phyloP scores from a whole-genome alignment of 768 basidiomycete genomes.

The Russula compacta region DNA sequence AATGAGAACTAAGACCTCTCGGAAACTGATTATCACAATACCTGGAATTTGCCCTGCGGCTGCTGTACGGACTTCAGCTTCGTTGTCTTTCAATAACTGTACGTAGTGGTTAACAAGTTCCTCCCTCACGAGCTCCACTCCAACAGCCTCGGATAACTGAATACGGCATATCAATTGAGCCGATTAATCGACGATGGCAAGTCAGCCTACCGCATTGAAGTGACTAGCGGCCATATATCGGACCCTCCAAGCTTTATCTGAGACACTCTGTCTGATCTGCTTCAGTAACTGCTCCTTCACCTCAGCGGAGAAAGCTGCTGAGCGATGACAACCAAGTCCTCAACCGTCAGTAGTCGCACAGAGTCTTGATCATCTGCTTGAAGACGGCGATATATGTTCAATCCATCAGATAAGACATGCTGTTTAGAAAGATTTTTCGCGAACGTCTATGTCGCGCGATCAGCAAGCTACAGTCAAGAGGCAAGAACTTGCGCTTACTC shows the following conservation, averaged over 20 bases:
- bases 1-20: slow-evolving; percentile 9
- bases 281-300: slow-evolving; percentile 83
- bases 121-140: slow-evolving; percentile 82
- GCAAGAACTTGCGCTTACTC: slow-evolving; percentile 45
- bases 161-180: slow-evolving; percentile 5
- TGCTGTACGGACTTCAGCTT: slow-evolving; percentile 96
- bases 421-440: slow-evolving; percentile 70
- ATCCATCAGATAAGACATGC: slow-evolving; percentile 76
- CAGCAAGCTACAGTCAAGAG: not conserved
- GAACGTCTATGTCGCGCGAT: slow-evolving; percentile 46
- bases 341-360: slow-evolving; percentile 88
- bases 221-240: slow-evolving; percentile 97
- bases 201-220: slow-evolving; percentile 73
- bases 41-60: slow-evolving; percentile 96
- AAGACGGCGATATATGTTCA: slow-evolving; percentile 89
- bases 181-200: not conserved
- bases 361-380: slow-evolving; percentile 97
- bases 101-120: slow-evolving; percentile 92
- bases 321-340: slow-evolving; percentile 90
- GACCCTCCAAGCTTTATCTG: slow-evolving; percentile 98
- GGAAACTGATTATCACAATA: slow-evolving; percentile 26
- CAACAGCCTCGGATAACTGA: slow-evolving; percentile 86
- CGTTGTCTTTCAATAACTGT: slow-evolving; percentile 91
- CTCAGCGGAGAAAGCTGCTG: slow-evolving; percentile 79
- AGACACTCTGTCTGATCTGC: slow-evolving; percentile 79